phyloP scores from a whole-genome alignment of 2,329 filamentous ascomycete species.

The Colletotrichum scovillei region DNA sequence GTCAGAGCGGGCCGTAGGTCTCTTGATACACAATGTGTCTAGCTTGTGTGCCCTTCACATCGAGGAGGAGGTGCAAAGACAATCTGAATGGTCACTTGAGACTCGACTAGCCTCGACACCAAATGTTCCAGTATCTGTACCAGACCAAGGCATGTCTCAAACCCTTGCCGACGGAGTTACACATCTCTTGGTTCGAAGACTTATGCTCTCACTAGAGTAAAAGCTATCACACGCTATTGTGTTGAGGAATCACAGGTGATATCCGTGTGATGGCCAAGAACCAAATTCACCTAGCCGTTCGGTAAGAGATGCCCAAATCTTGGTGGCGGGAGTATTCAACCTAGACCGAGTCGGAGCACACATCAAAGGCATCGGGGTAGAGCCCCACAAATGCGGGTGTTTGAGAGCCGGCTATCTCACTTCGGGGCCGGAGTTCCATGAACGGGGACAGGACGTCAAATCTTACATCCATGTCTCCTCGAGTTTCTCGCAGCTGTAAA shows the following conservation, averaged over 20 bases:
- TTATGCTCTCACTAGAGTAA: background rate
- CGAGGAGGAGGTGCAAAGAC: background rate
- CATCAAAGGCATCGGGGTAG: conserved; percentile 40
- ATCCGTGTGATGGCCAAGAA: background rate
- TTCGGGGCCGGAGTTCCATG: conserved; percentile 41
- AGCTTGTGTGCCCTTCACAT: no score
- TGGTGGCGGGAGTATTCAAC: conserved; percentile 33
- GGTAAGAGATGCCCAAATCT: background rate
- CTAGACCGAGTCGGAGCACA: conserved; percentile 44
- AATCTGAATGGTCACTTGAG: background rate
- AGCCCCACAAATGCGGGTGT: conserved; percentile 48
- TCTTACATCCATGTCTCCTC: conserved; percentile 46
- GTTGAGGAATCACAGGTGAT: background rate
- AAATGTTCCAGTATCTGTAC: background rate
- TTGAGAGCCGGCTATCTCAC: conserved; percentile 48
- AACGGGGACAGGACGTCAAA: conserved; percentile 38
- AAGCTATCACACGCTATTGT: background rate
- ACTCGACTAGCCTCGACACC: background rate
- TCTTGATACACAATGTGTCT: background rate
- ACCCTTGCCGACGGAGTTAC: background rate
- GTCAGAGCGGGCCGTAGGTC: background rate
- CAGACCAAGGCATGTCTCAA: background rate
- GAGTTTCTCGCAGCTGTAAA: conserved; percentile 54
- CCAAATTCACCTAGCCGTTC: background rate
- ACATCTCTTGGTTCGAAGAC: background rate